These are phyloP conservation scores for Boletus coccyginus DNA, from an alignment of 768 basidiomycete species.

Conservation along the genomic window DNA sequence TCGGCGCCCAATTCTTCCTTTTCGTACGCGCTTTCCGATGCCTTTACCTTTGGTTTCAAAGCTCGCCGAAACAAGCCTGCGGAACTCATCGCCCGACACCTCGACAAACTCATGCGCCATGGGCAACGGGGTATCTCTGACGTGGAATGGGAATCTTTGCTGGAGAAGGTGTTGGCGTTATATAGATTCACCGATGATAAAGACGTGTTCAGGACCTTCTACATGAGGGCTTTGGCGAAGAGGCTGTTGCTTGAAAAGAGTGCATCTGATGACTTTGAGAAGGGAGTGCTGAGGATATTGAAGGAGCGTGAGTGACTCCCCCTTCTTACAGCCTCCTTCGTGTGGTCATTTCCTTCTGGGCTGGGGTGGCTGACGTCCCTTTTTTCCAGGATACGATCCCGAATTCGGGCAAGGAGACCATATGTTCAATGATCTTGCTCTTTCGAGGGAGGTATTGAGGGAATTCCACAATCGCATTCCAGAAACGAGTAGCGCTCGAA, in stretches of 20 bases:
- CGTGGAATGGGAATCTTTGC: constrained; percentile 53
- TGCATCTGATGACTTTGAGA: constrained; percentile 86
- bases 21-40: constrained; percentile 64
- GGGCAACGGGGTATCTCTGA: constrained; percentile 75
- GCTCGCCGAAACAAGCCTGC: constrained; percentile 79
- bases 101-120: constrained; percentile 83
- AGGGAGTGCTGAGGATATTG: constrained; percentile 77
- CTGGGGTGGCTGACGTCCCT: constrained; percentile 14
- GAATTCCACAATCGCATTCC: constrained; percentile 56
- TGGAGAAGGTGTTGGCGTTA: constrained; percentile 68
- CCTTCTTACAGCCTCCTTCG: too few species aligned
- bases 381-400: constrained; percentile 78
- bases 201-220: constrained; percentile 92
- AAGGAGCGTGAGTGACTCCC: constrained; percentile 61
- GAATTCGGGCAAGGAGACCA: constrained; percentile 93
- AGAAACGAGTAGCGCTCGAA: constrained; percentile 39
- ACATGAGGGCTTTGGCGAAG: constrained; percentile 85
- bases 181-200: constrained; percentile 90
- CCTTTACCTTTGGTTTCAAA: constrained; percentile 74
- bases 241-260: constrained; percentile 79
- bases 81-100: constrained; percentile 88
- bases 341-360: neutral
- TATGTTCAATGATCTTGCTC: constrained; percentile 89
- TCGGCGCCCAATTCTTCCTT: constrained; percentile 53
- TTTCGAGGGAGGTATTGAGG: constrained; percentile 70